These are phyloP conservation scores for Cercospora sp. DNA, from an alignment of 2,329 filamentous ascomycete genomes.

Conservation along the genomic window DNA sequence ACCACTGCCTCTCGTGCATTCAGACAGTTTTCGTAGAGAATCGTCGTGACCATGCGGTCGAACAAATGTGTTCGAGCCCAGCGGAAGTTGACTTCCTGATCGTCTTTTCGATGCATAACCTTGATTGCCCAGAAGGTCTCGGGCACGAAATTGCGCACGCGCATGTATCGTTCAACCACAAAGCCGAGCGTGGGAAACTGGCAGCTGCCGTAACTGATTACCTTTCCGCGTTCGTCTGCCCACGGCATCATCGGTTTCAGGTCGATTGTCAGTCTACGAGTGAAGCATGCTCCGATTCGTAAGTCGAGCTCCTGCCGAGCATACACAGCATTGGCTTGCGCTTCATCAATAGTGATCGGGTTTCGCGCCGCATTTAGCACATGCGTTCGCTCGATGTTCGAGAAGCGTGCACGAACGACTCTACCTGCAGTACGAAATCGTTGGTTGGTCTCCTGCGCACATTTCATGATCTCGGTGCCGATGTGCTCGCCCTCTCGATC, in stretches of 20 bases:
- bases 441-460: slow-evolving; percentile 72
- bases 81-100: slow-evolving; percentile 76
- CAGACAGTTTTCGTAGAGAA: slow-evolving; percentile 85
- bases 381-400: slow-evolving; percentile 94
- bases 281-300: slow-evolving; percentile 89
- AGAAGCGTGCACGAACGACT: slow-evolving; percentile 85
- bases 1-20: slow-evolving; percentile 74
- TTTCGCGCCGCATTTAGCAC: slow-evolving; percentile 78
- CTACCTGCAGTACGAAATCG: slow-evolving; percentile 57
- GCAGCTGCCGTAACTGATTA: slow-evolving; percentile 61
- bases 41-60: slow-evolving; percentile 75
- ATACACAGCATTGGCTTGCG: slow-evolving; percentile 81
- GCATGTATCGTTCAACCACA: slow-evolving; percentile 92
- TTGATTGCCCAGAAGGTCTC: slow-evolving; percentile 93
- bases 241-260: slow-evolving; percentile 69
- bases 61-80: slow-evolving; percentile 85
- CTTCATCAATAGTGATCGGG: slow-evolving; percentile 77
- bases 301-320: slow-evolving; percentile 91
- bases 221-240: slow-evolving; percentile 68
- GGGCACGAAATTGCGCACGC: slow-evolving; percentile 88
- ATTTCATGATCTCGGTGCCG: slow-evolving; percentile 81
- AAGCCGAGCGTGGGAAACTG: slow-evolving; percentile 97
- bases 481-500: slow-evolving; percentile 98
- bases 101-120: slow-evolving; percentile 73
- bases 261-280: slow-evolving; percentile 77